These are phyloP conservation scores for Picea sitchensis DNA, from an alignment of 75 land plant species.

Conservation along the genomic window DNA sequence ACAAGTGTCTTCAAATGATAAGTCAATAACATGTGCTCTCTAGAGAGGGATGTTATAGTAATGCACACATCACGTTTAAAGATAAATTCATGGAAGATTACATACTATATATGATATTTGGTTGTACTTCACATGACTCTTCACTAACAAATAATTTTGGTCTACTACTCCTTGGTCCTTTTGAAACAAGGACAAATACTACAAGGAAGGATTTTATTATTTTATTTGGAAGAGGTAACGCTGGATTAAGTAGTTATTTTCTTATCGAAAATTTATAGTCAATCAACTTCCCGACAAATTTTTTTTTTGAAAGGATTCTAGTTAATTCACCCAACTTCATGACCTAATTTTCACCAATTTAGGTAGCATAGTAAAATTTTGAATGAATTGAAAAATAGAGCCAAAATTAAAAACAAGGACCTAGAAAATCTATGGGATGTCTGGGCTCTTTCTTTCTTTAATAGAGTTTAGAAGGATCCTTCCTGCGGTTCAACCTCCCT, in stretches of 20 bases:
- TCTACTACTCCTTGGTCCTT: too few relatives aligned
- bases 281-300: constrained; percentile 57
- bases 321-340: constrained; percentile 69
- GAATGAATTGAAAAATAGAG: too few relatives aligned
- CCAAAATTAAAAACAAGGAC: too few relatives aligned
- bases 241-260: constrained; percentile 14
- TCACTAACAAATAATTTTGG: too few relatives aligned
- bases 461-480: too few relatives aligned
- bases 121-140: too few relatives aligned
- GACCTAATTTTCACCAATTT: constrained; percentile 44
- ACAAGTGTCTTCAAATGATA: too few relatives aligned
- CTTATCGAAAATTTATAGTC: constrained; percentile 74
- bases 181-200: neutral
- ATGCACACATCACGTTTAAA: neutral
- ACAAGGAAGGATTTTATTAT: neutral
- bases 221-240: neutral
- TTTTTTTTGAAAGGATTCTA: constrained; percentile 82
- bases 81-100: neutral
- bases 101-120: neutral
- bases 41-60: too few relatives aligned
- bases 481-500: too few relatives aligned
- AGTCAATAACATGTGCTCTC: too few relatives aligned
- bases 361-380: constrained; percentile 60
- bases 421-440: too few relatives aligned
- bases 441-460: too few relatives aligned